A percentile compares a stretch with the other conserved stretches of the same genome.
Conservation (phyloP, 768 basidiomycete genomes). For the Cystofilobasidium ferigula region DNA sequence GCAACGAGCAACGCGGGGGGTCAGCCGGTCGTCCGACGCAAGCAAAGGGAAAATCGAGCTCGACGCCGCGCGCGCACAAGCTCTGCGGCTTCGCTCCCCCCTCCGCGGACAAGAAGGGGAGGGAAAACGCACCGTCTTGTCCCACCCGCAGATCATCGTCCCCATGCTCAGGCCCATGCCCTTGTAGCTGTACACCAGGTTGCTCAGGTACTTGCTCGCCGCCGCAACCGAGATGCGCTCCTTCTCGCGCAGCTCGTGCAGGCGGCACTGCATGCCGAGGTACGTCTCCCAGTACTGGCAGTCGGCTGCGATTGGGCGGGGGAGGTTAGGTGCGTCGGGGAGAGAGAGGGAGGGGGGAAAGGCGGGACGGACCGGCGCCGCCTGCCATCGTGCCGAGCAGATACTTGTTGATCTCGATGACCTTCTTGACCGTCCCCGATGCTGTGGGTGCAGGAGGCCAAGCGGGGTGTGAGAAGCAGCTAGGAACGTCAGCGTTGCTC, state of each 20-base stretch:
- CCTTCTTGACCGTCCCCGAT: slow-evolving; percentile 95
- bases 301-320: slow-evolving; percentile 14
- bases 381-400: slow-evolving; percentile 99
- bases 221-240: slow-evolving; percentile 99
- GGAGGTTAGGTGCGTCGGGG: not conserved
- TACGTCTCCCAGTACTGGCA: slow-evolving; percentile 64
- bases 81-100: too few relatives aligned
- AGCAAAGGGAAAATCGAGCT: not conserved
- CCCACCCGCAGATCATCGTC: slow-evolving; percentile 99
- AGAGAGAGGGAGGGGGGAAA: not conserved
- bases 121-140: slow-evolving; percentile 66
- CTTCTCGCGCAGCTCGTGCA: slow-evolving; percentile 86
- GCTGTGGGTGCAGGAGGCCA: slow-evolving; percentile 45
- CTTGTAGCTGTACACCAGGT: slow-evolving; percentile 95
- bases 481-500: too few relatives aligned
- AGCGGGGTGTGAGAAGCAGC: too few relatives aligned
- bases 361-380: slow-evolving; percentile 68
- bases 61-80: too few relatives aligned
- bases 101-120: not conserved
- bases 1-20: not conserved
- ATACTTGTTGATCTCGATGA: slow-evolving; percentile 98
- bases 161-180: slow-evolving; percentile 99
- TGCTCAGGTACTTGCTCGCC: slow-evolving; percentile 92
- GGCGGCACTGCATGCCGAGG: slow-evolving; percentile 90
- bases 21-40: not conserved